These are phyloP conservation scores for Sclerotinia spermophila DNA, from an alignment of 2,329 filamentous ascomycete genomes.

Conservation along the genomic window DNA sequence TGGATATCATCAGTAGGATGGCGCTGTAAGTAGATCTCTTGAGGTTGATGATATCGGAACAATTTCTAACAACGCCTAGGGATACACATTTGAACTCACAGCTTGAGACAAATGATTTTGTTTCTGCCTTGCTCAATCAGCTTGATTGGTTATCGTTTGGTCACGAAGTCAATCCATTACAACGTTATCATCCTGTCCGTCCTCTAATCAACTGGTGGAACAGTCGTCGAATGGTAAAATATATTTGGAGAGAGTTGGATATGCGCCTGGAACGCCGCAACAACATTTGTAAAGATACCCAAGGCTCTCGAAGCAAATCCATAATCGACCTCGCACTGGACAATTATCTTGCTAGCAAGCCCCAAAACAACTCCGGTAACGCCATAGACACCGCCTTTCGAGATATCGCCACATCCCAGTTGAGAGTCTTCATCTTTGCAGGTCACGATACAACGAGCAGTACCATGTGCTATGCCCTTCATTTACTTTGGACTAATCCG, in stretches of 20 bases:
- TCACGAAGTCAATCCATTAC: not conserved
- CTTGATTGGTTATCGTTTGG: not conserved
- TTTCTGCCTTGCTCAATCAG: not conserved
- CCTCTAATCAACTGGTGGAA: not conserved
- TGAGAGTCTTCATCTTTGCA: not conserved
- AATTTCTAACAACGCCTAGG: not conserved
- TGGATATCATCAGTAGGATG: not conserved
- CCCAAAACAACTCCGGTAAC: not conserved
- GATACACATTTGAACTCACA: not conserved
- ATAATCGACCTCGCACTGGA: slow-evolving; percentile 4
- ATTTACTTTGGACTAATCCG: slow-evolving; percentile 18
- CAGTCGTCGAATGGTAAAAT: not conserved
- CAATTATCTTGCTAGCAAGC: not conserved
- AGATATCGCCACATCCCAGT: not conserved
- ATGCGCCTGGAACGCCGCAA: not conserved
- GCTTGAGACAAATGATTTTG: not conserved
- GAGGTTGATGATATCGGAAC: not conserved
- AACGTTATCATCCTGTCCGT: not conserved
- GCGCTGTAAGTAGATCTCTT: not conserved
- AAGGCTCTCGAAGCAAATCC: not conserved
- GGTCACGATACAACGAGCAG: not conserved
- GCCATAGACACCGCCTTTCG: not conserved
- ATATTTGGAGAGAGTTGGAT: not conserved
- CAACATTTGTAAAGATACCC: not conserved
- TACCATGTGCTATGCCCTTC: slow-evolving; percentile 3